Evolutionary conservation across 768 basidiomycete species (phyloP).

Genomic region (Boletus rubropictus): DNA sequence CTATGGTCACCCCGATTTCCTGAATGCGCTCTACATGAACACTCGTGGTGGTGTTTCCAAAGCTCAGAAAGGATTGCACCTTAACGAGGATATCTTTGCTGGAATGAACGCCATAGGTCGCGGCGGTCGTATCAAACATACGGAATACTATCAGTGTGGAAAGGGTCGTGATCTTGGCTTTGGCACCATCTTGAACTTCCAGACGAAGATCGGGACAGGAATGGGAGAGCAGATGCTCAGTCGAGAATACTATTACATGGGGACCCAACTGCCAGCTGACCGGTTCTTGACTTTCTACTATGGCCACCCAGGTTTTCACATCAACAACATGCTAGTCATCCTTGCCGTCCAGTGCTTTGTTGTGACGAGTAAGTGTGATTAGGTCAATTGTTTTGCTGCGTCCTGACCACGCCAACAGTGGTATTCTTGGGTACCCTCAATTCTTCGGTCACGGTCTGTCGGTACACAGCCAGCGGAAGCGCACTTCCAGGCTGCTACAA

Average conservation of each 20-base stretch:
- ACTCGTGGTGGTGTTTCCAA: constrained; percentile 98
- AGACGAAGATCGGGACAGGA: constrained; percentile 99
- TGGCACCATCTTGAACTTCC: constrained; percentile 98
- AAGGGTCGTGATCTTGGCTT: constrained; percentile 99
- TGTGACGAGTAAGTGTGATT: constrained; percentile 63
- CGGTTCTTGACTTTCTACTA: constrained; percentile 99
- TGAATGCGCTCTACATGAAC: constrained; percentile 95
- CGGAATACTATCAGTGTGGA: constrained; percentile 98
- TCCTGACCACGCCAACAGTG: constrained; percentile 46
- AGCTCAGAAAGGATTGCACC: constrained; percentile 97
- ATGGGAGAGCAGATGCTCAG: constrained; percentile 99
- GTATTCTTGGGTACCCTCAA: constrained; percentile 93
- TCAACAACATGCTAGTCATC: constrained; percentile 99
- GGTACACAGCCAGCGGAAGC: constrained; percentile 65
- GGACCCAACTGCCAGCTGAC: constrained; percentile 96
- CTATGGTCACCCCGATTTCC: constrained; percentile 99
- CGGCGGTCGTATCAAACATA: constrained; percentile 96
- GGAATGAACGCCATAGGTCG: constrained; percentile 98
- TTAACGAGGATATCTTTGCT: constrained; percentile 99
- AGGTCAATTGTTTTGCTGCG: neutral
- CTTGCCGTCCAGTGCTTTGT: constrained; percentile 94
- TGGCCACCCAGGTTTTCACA: constrained; percentile 98
- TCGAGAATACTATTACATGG: constrained; percentile 97
- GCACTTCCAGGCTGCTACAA: constrained; percentile 92
- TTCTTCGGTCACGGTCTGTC: constrained; percentile 72